These are phyloP conservation scores for Rhodotorula kratochvilovae DNA, from an alignment of 768 basidiomycete species.

Conservation along the genomic window DNA sequence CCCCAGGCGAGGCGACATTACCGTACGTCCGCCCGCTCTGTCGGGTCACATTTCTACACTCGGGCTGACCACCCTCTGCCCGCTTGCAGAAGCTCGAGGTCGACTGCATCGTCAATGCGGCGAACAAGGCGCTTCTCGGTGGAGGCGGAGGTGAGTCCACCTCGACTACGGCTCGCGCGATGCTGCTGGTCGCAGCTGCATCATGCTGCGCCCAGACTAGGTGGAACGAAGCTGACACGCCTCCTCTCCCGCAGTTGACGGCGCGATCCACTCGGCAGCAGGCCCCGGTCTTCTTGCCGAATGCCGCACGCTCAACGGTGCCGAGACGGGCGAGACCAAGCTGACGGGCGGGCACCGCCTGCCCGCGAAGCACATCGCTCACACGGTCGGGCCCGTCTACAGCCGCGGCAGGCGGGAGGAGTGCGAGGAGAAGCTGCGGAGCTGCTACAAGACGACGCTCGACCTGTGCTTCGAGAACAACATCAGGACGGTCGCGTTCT, in stretches of 20 bases:
- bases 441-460: constrained; percentile 25
- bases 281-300: constrained; percentile 17
- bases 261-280: constrained; percentile 34
- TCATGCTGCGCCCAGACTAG: too few relatives aligned
- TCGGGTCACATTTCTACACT: too few relatives aligned
- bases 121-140: constrained; percentile 32
- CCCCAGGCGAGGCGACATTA: constrained; percentile 34
- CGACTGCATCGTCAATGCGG: constrained; percentile 40
- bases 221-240: too few relatives aligned
- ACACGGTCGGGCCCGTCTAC: constrained; percentile 36
- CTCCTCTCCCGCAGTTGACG: constrained; percentile 20
- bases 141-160: constrained; percentile 22
- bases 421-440: constrained; percentile 11
- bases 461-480: constrained; percentile 24
- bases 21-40: neutral
- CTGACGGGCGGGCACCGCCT: constrained; percentile 24
- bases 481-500: constrained; percentile 30
- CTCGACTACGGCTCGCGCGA: neutral
- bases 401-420: neutral
- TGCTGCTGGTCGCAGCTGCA: neutral
- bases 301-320: constrained; percentile 23
- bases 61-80: neutral
- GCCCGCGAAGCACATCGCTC: constrained; percentile 14
- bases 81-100: constrained; percentile 18
- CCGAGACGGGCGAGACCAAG: constrained; percentile 34